phyloP scores from a whole-genome alignment of 805 yeast species.

The Candida pini region DNA sequence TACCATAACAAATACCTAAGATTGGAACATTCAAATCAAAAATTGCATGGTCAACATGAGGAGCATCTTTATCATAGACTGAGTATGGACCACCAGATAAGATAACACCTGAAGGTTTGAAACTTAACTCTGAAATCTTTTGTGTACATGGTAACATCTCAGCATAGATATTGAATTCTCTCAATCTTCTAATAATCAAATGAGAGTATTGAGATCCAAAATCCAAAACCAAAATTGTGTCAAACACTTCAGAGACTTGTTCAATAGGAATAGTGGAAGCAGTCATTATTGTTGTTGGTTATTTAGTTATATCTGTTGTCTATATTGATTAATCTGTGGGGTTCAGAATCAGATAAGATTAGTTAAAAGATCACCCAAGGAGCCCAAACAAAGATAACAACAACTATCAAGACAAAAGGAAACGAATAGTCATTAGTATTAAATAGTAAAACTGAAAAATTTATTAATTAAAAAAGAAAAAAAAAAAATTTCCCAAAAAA shows the following conservation, averaged over 20 bases:
- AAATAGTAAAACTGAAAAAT: too few species aligned
- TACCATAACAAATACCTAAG: constrained; percentile 97
- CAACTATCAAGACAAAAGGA: too few species aligned
- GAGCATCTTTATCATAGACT: constrained; percentile 91
- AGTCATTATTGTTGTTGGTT: neutral
- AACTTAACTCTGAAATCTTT: constrained; percentile 82
- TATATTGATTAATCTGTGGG: too few species aligned
- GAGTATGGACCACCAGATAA: constrained; percentile 98
- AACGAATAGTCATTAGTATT: too few species aligned
- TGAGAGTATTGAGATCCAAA: constrained; percentile 99
- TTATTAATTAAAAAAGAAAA: too few species aligned
- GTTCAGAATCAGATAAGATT: too few species aligned
- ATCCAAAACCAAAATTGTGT: constrained; percentile 95
- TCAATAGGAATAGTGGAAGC: constrained; percentile 18
- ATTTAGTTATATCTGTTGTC: too few species aligned
- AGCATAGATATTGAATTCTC: constrained; percentile 97
- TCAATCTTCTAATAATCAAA: constrained; percentile 90
- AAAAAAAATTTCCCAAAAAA: too few species aligned
- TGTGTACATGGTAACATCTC: constrained; percentile 99
- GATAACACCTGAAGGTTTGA: constrained; percentile 96
- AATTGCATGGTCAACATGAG: constrained; percentile 93
- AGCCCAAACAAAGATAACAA: too few species aligned
- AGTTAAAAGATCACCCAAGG: too few species aligned
- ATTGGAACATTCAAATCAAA: constrained; percentile 91
- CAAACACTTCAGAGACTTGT: constrained; percentile 83